A percentile compares a stretch with the other conserved stretches of the same genome.
phyloP scores from a whole-genome alignment of 805 yeast genomes.

The Kazachstania kunashirensis region DNA sequence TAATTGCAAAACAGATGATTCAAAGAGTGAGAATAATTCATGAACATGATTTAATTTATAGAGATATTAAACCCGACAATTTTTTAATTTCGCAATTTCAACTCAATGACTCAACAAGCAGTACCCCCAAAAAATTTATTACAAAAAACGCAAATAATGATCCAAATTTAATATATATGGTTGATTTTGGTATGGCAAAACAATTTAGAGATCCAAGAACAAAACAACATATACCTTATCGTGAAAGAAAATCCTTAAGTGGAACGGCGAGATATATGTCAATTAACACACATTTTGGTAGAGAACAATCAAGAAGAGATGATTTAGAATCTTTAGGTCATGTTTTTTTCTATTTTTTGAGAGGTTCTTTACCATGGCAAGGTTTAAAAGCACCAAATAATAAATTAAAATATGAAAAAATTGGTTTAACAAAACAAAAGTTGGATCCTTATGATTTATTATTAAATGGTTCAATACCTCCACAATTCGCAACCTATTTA shows the following conservation, averaged over 20 bases:
- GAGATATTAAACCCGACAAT: slow-evolving; percentile 97
- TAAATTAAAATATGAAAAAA: slow-evolving; percentile 89
- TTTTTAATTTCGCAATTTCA: slow-evolving; percentile 46
- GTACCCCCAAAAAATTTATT: slow-evolving; percentile 36
- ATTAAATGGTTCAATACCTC: slow-evolving; percentile 51
- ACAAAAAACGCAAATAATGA: slow-evolving; percentile 28
- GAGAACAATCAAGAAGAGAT: slow-evolving; percentile 94
- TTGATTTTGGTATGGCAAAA: slow-evolving; percentile 98
- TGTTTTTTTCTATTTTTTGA: slow-evolving; percentile 86
- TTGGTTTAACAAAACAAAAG: slow-evolving; percentile 70
- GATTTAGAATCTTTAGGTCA: slow-evolving; percentile 95
- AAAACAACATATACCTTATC: slow-evolving; percentile 88
- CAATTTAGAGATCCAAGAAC: slow-evolving; percentile 95
- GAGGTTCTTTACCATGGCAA: slow-evolving; percentile 98
- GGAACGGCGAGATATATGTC: slow-evolving; percentile 99
- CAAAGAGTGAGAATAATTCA: slow-evolving; percentile 78
- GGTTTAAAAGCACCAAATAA: slow-evolving; percentile 97
- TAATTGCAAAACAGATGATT: slow-evolving; percentile 92
- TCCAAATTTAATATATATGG: slow-evolving; percentile 78
- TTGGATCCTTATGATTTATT: slow-evolving; percentile 51
- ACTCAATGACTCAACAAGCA: slow-evolving; percentile 18
- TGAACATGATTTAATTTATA: slow-evolving; percentile 79
- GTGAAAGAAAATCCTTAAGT: slow-evolving; percentile 89
- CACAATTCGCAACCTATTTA: slow-evolving; percentile 66
- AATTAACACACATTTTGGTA: slow-evolving; percentile 91